phyloP scores from a whole-genome alignment of 495 filamentous ascomycete species.

The Parathielavia hyrcaniae region DNA sequence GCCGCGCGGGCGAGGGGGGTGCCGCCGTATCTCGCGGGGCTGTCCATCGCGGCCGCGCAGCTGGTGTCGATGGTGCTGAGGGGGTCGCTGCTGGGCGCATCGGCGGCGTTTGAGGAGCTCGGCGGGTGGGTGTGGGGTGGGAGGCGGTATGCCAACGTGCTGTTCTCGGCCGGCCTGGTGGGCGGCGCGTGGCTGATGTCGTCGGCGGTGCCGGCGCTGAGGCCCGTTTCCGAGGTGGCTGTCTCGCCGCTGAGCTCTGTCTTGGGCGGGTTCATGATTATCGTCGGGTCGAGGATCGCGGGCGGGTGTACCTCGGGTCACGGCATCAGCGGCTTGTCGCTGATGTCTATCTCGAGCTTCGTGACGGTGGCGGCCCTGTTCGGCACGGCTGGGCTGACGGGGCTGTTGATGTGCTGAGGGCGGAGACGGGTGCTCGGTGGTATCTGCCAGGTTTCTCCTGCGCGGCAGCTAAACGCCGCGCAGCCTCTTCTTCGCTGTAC shows the following conservation, averaged over 20 bases:
- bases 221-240: constrained; percentile 16
- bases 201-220: constrained; percentile 26
- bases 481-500: too few species aligned
- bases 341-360: constrained; percentile 47
- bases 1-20: constrained; percentile 32
- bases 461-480: too few species aligned
- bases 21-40: constrained; percentile 39
- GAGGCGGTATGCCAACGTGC: constrained; percentile 31
- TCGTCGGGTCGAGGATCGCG: constrained; percentile 48
- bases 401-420: constrained; percentile 20
- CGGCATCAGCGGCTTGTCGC: constrained; percentile 51
- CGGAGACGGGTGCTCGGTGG: too few species aligned
- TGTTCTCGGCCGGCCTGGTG: constrained; percentile 43
- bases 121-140: constrained; percentile 43
- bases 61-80: constrained; percentile 39
- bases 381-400: constrained; percentile 36
- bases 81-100: constrained; percentile 45
- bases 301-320: constrained; percentile 57
- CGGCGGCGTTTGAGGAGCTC: constrained; percentile 47
- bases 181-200: constrained; percentile 37
- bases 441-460: background rate
- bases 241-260: constrained; percentile 33
- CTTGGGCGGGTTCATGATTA: constrained; percentile 46
- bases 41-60: constrained; percentile 48
- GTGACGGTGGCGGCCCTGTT: constrained; percentile 48